Conservation (phyloP, 2,329 filamentous ascomycete species). For the Didymella exigua region DNA sequence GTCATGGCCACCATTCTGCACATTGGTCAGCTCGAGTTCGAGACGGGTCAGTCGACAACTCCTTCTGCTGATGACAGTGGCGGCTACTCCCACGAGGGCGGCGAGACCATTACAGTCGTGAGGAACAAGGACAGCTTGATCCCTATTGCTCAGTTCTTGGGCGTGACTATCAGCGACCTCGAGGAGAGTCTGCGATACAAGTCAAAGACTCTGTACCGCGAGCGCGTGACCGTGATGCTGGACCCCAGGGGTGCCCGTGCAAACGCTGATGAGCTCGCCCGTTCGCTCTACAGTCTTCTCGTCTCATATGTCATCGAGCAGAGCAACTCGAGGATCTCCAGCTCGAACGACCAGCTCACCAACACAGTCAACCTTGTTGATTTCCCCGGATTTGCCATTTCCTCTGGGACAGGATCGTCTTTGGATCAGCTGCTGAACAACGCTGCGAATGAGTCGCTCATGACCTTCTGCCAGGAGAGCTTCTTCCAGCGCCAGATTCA, state of each 20-base stretch:
- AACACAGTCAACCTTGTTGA: conserved; percentile 96
- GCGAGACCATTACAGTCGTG: conserved; percentile 81
- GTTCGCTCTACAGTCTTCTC: conserved; percentile 90
- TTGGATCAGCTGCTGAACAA: conserved; percentile 95
- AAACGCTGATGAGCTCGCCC: conserved; percentile 91
- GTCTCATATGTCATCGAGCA: conserved; percentile 93
- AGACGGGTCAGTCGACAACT: conserved; percentile 78
- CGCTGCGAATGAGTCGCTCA: conserved; percentile 87
- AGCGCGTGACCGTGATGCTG: conserved; percentile 98
- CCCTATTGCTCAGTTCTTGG: conserved; percentile 92
- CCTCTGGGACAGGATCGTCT: conserved; percentile 78
- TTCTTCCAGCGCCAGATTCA: conserved; percentile 97
- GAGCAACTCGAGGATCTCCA: conserved; percentile 88
- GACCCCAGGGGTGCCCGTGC: conserved; percentile 87
- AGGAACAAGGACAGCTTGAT: conserved; percentile 90
- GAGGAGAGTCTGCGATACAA: conserved; percentile 92
- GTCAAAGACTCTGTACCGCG: conserved; percentile 93
- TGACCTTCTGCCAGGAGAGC: conserved; percentile 90
- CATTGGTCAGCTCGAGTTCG: conserved; percentile 95
- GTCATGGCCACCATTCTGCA: conserved; percentile 93
- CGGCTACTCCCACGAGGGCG: conserved; percentile 94
- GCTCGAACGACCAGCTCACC: conserved; percentile 81
- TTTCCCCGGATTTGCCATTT: conserved; percentile 92
- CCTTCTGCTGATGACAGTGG: conserved; percentile 87
- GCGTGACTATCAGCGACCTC: conserved; percentile 78